These are phyloP conservation scores for Leptographium flavum DNA, from an alignment of 2,329 filamentous ascomycete genomes.

Conservation along the genomic window DNA sequence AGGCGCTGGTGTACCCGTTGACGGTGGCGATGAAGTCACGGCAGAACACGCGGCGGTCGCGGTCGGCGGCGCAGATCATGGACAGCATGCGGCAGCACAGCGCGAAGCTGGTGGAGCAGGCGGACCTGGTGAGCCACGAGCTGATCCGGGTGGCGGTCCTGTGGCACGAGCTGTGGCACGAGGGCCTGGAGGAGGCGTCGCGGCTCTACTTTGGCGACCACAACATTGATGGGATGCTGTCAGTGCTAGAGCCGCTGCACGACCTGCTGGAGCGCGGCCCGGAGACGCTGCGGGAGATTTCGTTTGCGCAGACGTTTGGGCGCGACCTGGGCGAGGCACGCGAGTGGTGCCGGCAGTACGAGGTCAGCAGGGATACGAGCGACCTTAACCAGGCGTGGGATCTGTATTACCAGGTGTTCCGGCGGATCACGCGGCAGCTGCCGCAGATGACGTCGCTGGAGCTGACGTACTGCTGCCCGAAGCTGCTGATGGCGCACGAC, in stretches of 20 bases:
- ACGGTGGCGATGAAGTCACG: constrained; percentile 95
- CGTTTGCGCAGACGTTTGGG: constrained; percentile 94
- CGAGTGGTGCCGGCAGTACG: constrained; percentile 91
- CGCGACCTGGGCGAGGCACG: constrained; percentile 88
- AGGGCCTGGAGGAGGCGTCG: constrained; percentile 91
- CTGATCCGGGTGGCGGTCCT: constrained; percentile 92
- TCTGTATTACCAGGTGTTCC: constrained; percentile 96
- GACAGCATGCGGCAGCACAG: constrained; percentile 96
- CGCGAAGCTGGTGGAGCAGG: constrained; percentile 82
- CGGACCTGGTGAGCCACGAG: constrained; percentile 88
- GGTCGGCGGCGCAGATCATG: constrained; percentile 88
- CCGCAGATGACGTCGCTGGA: constrained; percentile 88
- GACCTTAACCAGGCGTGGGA: constrained; percentile 99
- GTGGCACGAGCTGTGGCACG: constrained; percentile 99
- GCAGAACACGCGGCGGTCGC: constrained; percentile 67
- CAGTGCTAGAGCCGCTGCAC: constrained; percentile 77
- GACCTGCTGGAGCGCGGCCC: constrained; percentile 82
- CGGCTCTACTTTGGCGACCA: constrained; percentile 94
- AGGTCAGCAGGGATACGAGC: constrained; percentile 73
- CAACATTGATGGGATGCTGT: constrained; percentile 96
- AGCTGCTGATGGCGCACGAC: constrained; percentile 70
- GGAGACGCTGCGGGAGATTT: constrained; percentile 88
- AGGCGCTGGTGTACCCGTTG: constrained; percentile 90
- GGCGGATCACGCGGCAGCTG: constrained; percentile 83
- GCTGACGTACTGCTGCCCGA: constrained; percentile 91